Evolutionary conservation across 73 alveolate species (phyloP).

Genomic region (Tetrahymena elliotti): DNA sequence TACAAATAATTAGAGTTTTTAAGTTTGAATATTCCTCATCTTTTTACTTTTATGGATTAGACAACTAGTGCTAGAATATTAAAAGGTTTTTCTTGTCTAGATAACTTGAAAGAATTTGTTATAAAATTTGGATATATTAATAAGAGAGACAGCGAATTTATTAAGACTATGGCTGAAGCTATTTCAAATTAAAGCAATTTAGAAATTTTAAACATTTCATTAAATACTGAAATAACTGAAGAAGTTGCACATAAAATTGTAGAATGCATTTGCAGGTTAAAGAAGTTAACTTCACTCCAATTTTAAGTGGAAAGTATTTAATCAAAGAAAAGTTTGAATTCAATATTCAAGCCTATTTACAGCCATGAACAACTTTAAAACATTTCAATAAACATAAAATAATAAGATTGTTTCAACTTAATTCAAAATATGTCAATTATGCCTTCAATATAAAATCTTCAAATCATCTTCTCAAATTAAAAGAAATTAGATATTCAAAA

Average conservation of each 20-base stretch:
- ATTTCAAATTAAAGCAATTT: background rate
- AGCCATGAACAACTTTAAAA: background rate
- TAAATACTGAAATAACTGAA: background rate
- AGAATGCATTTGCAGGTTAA: background rate
- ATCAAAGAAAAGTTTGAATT: background rate
- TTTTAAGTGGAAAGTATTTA: background rate
- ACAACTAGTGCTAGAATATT: background rate
- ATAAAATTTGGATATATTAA: background rate
- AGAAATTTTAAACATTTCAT: background rate
- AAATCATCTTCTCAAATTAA: background rate
- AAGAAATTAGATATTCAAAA: background rate
- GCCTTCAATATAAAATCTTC: background rate
- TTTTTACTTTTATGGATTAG: background rate
- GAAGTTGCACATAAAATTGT: background rate
- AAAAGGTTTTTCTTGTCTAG: background rate
- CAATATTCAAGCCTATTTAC: background rate
- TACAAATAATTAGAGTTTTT: background rate
- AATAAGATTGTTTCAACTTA: background rate
- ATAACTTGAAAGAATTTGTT: background rate
- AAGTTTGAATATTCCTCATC: background rate
- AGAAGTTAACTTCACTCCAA: background rate
- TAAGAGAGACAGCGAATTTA: background rate
- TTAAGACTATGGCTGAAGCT: background rate
- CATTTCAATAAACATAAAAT: background rate
- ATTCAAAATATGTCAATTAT: background rate